Evolutionary conservation across 495 filamentous ascomycete species (phyloP).

Genomic region (Penicillium bovifimosum): DNA sequence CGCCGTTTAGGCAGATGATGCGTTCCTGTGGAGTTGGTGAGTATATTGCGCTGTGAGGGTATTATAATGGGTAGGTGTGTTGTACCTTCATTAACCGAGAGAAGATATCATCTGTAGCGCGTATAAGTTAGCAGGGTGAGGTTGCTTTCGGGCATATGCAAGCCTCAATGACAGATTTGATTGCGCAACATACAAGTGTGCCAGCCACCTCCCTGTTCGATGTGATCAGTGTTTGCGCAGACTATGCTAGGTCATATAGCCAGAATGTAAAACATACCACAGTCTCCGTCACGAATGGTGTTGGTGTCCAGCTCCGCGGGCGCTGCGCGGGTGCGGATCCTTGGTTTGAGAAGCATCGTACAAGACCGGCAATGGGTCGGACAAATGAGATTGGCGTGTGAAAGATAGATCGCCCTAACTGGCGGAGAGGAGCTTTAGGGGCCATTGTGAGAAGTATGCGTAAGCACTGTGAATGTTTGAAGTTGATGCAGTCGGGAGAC

Average conservation of each 20-base stretch:
- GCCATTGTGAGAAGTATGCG: slow-evolving; percentile 14
- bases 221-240: slow-evolving; percentile 29
- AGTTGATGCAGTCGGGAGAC: slow-evolving; percentile 4
- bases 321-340: slow-evolving; percentile 34
- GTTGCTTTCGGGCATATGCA: slow-evolving; percentile 2
- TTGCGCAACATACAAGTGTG: slow-evolving; percentile 64
- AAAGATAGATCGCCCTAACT: slow-evolving; percentile 21
- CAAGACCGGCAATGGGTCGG: slow-evolving; percentile 2
- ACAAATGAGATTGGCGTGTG: slow-evolving; percentile 5
- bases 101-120: slow-evolving; percentile 69
- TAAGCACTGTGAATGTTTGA: not conserved
- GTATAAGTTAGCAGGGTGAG: slow-evolving; percentile 12
- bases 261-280: slow-evolving; percentile 54
- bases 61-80: not conserved
- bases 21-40: slow-evolving; percentile 56
- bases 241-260: not conserved
- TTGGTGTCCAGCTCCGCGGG: slow-evolving; percentile 56
- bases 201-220: slow-evolving; percentile 74
- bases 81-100: slow-evolving; percentile 69
- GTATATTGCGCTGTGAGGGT: not conserved
- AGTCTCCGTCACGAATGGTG: slow-evolving; percentile 72
- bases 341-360: slow-evolving; percentile 32
- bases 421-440: slow-evolving; percentile 19
- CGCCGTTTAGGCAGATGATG: slow-evolving; percentile 90
- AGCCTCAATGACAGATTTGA: not conserved